phyloP scores from a whole-genome alignment of 2,329 filamentous ascomycete genomes.

The Leptographium flavum region DNA sequence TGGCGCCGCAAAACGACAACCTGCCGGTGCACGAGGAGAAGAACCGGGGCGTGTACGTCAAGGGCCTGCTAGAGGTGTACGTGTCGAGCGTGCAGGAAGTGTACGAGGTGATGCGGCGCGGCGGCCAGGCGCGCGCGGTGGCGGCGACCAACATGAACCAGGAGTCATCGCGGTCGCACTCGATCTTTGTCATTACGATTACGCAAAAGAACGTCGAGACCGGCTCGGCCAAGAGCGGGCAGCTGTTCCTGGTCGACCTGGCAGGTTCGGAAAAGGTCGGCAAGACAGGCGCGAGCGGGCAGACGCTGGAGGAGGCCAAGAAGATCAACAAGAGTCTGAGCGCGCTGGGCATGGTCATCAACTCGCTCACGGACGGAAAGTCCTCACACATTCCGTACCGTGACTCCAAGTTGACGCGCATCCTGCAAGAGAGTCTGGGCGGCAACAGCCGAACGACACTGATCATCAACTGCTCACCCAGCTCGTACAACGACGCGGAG shows the following conservation, averaged over 20 bases:
- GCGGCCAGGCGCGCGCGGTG: conserved; percentile 78
- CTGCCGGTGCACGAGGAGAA: conserved; percentile 97
- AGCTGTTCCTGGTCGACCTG: conserved; percentile 94
- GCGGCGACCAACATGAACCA: conserved; percentile 98
- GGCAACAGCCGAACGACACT: conserved; percentile 97
- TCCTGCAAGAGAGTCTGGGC: conserved; percentile 90
- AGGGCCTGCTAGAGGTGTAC: conserved; percentile 87
- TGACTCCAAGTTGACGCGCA: conserved; percentile 95
- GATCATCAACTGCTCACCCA: conserved; percentile 98
- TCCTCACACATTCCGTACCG: conserved; percentile 91
- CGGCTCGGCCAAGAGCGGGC: conserved; percentile 87
- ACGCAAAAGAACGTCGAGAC: conserved; percentile 97
- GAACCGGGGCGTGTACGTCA: conserved; percentile 89
- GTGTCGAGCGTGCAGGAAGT: conserved; percentile 92
- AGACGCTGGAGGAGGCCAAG: conserved; percentile 95
- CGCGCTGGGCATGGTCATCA: conserved; percentile 97
- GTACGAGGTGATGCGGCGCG: conserved; percentile 90
- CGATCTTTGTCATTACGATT: conserved; percentile 93
- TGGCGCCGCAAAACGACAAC: conserved; percentile 89
- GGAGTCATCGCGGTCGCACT: conserved; percentile 94
- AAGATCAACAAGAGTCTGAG: conserved; percentile 99
- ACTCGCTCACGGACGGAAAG: conserved; percentile 91
- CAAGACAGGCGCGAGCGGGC: conserved; percentile 93
- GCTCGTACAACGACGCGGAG: conserved; percentile 94
- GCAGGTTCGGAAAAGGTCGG: conserved; percentile 97